Percentiles rank a stretch among this genome's conserved stretches.
phyloP scores from a whole-genome alignment of 176 grass and related monocot species.

The Zoysia japonica region DNA sequence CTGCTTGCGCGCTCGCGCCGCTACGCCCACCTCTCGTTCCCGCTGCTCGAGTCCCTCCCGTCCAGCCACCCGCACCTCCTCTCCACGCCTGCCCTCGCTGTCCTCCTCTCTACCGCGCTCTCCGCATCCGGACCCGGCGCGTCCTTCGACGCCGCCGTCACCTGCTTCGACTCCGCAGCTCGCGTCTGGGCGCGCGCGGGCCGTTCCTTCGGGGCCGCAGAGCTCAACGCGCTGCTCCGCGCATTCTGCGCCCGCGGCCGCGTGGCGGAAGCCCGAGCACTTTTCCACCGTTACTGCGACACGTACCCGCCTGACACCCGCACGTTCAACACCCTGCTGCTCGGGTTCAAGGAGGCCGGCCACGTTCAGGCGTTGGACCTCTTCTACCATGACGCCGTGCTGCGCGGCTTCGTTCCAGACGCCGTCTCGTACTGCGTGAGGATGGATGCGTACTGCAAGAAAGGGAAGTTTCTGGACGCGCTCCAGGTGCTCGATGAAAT shows the following conservation, averaged over 20 bases:
- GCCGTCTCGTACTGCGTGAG: slow-evolving; percentile 73
- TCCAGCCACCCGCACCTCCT: slow-evolving; percentile 52
- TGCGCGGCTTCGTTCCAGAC: slow-evolving; percentile 71
- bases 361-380: slow-evolving; percentile 67
- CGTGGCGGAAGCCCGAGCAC: slow-evolving; percentile 62
- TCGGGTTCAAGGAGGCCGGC: slow-evolving; percentile 85
- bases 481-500: slow-evolving; percentile 74
- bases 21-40: slow-evolving; percentile 49
- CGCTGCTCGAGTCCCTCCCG: slow-evolving; percentile 55
- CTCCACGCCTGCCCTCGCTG: slow-evolving; percentile 57
- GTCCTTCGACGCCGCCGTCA: slow-evolving; percentile 52
- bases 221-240: slow-evolving; percentile 76
- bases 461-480: slow-evolving; percentile 62
- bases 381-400: slow-evolving; percentile 82
- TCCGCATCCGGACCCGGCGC: slow-evolving; percentile 34
- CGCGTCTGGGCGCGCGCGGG: slow-evolving; percentile 61
- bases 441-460: slow-evolving; percentile 83
- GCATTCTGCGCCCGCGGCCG: slow-evolving; percentile 61
- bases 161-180: slow-evolving; percentile 59
- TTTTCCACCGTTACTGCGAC: slow-evolving; percentile 61
- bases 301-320: slow-evolving; percentile 61
- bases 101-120: slow-evolving; percentile 61
- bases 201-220: slow-evolving; percentile 54
- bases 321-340: slow-evolving; percentile 79
- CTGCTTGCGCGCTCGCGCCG: slow-evolving; percentile 53